Base-by-base conservation (phyloP, 495 filamentous ascomycete genomes). In the Chaetomium tenue region DNA sequence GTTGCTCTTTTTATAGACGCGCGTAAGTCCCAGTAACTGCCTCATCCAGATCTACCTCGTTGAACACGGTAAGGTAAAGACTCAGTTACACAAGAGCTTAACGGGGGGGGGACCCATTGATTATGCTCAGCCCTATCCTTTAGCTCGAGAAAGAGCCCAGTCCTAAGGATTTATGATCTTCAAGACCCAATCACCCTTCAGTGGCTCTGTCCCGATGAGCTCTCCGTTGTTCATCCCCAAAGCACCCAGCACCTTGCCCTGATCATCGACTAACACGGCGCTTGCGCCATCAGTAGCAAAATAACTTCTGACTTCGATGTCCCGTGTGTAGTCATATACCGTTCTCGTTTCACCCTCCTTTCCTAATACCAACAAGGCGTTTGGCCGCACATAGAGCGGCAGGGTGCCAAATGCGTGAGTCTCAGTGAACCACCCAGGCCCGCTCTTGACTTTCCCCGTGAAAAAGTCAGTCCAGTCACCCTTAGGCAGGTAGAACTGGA, bases 401-500 rank as follows among this genome's bases (percentile, higher is more conserved):
- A 83, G 67, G 3, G 75, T 78, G 1, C 74, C 72, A 63, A 82
- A 83, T 6, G 67, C 65, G 59, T 83, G 81, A 46, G 64, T 77
- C 63, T 84, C 82, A 20, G 66, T 78, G 56, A 80, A 74, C 79
- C 81, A 84, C 11, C 72, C 76, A 2, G 81, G 81, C 1, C 81
- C 81, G 6, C 55, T 55, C 53, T 76, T 77, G n/a, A 74, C 72
- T 63, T 79, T 70, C 6, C 74, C 72, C 2, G 76, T 80, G 57
- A 83, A 82, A 72, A 77, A 80, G 52, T 74, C 76, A 1, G 81
- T 82, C 87, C 87, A 89, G 61, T 77, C 79, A 0, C 84, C 85
- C 20, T 77, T 69, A 0, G 86, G 86, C 30, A 89, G 76, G 68
- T 89, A 89, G 69, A 88, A 88, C 13, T 84, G 80, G 0, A 87